phyloP scores from a whole-genome alignment of 257 asterid genomes.

The Lavandula angustifolia region DNA sequence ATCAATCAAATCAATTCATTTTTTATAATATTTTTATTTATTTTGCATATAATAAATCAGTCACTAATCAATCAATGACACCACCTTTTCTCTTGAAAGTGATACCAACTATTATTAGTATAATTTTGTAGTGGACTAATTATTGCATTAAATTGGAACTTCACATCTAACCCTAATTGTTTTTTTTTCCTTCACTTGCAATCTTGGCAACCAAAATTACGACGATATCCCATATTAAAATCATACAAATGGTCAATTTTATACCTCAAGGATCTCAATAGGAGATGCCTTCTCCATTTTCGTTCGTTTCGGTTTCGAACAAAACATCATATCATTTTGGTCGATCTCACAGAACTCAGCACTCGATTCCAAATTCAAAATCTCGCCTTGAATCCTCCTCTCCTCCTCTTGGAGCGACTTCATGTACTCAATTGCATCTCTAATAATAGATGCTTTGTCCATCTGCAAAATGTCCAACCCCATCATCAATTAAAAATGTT shows the following conservation, averaged over 20 bases:
- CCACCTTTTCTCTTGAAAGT: neutral
- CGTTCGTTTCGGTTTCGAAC: conserved; percentile 43
- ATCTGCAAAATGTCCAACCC: conserved; percentile 38
- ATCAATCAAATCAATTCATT: neutral
- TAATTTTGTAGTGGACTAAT: neutral
- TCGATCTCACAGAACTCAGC: conserved; percentile 37
- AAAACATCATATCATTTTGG: conserved; percentile 31
- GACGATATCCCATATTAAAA: neutral
- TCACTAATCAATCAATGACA: neutral
- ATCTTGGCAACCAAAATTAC: neutral
- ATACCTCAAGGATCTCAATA: conserved; percentile 64
- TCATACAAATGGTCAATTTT: neutral
- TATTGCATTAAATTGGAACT: neutral
- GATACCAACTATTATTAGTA: neutral
- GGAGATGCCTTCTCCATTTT: conserved; percentile 46
- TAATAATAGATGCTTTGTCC: conserved; percentile 81
- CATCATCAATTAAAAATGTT: neutral
- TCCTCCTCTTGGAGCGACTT: conserved; percentile 55
- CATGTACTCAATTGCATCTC: conserved; percentile 74
- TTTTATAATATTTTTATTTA: too few species aligned
- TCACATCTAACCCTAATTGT: too few species aligned
- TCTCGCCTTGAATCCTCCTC: conserved; percentile 50
- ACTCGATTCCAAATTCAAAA: conserved; percentile 49
- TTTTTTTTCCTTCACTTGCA: neutral
- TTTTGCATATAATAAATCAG: neutral